Percentiles rank a stretch among this genome's conserved stretches.
Evolutionary conservation across 2,329 filamentous ascomycete genomes (phyloP).

Genomic region (Trichoderma gracile): DNA sequence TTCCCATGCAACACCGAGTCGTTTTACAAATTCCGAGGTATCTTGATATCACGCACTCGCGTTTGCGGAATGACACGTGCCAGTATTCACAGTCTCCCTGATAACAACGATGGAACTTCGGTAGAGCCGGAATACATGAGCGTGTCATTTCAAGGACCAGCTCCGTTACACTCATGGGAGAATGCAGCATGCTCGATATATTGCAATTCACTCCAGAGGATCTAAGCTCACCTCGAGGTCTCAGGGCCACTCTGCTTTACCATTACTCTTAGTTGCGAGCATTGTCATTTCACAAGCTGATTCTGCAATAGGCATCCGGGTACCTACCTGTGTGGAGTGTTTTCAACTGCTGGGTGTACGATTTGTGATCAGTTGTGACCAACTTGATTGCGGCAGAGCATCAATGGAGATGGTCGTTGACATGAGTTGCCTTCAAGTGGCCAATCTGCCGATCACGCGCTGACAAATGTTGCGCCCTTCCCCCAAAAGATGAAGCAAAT

Average conservation of each 20-base stretch:
- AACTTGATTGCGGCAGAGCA: background rate
- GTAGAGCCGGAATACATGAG: background rate
- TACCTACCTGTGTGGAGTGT: background rate
- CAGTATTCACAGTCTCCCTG: conserved; percentile 1
- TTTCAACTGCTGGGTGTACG: background rate
- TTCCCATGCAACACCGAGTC: background rate
- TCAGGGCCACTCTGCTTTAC: background rate
- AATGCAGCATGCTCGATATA: background rate
- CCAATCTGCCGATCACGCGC: too few species aligned
- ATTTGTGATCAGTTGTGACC: too few species aligned
- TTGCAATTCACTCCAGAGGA: background rate
- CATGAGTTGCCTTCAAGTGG: background rate
- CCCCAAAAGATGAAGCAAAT: too few species aligned
- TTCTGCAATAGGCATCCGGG: background rate
- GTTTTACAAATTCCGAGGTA: conserved; percentile 1
- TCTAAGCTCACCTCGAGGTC: background rate
- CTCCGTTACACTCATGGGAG: background rate
- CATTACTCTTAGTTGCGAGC: too few species aligned
- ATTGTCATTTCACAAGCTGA: background rate
- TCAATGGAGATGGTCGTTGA: background rate
- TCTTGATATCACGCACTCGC: background rate
- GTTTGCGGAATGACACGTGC: background rate
- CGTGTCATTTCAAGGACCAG: background rate
- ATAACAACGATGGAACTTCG: background rate
- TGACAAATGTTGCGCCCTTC: background rate